Base-by-base conservation (phyloP, 116 monocot species). In the Papilionanthe hybrid region DNA sequence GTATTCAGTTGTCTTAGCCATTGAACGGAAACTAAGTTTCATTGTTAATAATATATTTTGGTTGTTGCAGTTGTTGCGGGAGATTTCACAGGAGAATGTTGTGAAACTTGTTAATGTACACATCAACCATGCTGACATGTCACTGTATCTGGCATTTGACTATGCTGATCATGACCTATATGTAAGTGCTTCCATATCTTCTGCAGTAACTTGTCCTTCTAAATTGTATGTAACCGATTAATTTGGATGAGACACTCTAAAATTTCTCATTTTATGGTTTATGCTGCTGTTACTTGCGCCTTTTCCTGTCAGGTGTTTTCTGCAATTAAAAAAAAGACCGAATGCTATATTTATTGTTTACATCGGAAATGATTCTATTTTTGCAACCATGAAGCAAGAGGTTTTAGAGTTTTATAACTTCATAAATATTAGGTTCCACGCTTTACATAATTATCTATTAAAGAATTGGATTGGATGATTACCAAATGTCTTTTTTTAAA, bases 101-200 rank as follows among this genome's bases (percentile, higher is more conserved):
- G 93, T 98, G 68, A 98, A 94, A 82, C 86, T 98, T 50, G 98
- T 98, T 71, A 94, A 94, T 87, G 98, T 94, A 15, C 98, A 98
- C 83, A 98, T 98, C 83, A 98, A 98, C 72, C 92, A 98, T 80
- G 84, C 86, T 23, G 98, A 98, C 76, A 98, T 98, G 98, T 98
- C 98, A 18, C 91, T 98, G 30, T 98, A 94, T 76, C 91, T 98
- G 41, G 98, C 98, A 60, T 98, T 98, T 82, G 93, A 94, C 76
- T 98, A 94, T 84, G 98, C 98, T 20, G 98, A 94, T 79, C 91
- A 98, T 82, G 98, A 98, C 77, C 84, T 98, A 17, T 98, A 94
- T 87, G 97, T 98, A 86, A 71, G 97, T 86, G 45, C 42, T 44
- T 17, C 73, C 15, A 44, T 18, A 45, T 73, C 12, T 49, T 75